A percentile compares a stretch with the other conserved stretches of the same genome.
Evolutionary conservation across 2,329 filamentous ascomycete genomes (phyloP).

Genomic region (Trichoderma citrinoviride): DNA sequence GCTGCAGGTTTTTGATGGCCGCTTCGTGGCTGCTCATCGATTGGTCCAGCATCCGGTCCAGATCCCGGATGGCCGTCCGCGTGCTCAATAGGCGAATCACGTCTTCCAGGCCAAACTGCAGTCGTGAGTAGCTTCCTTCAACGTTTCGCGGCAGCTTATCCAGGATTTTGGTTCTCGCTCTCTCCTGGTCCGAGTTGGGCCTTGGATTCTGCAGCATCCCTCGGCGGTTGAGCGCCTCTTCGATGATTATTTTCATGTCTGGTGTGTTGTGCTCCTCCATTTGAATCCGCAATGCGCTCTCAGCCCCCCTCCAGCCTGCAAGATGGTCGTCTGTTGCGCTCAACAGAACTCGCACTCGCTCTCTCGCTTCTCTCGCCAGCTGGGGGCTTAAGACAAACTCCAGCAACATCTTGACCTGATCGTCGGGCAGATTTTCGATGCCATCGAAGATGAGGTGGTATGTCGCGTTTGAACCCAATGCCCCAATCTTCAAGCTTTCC

Average conservation of each 20-base stretch:
- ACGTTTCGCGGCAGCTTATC: not conserved
- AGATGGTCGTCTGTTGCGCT: not conserved
- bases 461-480: not conserved
- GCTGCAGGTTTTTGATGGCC: not conserved
- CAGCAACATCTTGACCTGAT: not conserved
- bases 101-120: not conserved
- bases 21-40: constrained; percentile 5
- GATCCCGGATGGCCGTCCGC: not conserved
- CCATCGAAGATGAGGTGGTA: not conserved
- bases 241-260: constrained; percentile 4
- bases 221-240: not conserved
- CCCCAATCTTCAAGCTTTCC: not conserved
- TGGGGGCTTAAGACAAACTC: not conserved
- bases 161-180: not conserved
- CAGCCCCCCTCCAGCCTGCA: not conserved
- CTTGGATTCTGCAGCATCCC: not conserved
- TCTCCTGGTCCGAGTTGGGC: not conserved
- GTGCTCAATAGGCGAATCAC: constrained; percentile 3
- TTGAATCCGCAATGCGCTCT: not conserved
- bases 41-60: constrained; percentile 8
- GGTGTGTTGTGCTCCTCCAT: not conserved
- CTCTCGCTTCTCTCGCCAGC: not conserved
- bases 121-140: not conserved
- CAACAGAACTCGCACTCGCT: not conserved
- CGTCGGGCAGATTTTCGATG: not conserved